Evolutionary conservation across 345 rosid genomes (phyloP), one percentile per base, ranked within the genome.

Genomic region (Iberis pinnata): DNA sequence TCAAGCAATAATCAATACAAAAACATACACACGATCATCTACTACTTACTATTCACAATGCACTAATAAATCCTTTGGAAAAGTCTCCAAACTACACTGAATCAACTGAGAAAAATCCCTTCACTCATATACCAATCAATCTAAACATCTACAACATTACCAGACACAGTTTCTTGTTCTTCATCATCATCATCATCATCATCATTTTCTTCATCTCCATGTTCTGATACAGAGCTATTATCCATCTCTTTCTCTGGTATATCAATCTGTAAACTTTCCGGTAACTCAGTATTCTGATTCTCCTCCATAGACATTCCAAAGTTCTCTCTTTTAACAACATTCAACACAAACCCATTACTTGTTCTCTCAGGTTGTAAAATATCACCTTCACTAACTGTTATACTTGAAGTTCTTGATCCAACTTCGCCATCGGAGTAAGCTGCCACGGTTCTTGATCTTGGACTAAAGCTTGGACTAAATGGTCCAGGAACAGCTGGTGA

Each of bases 301-400:
- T 58, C 88, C 43, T 58, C 88, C 0, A 6, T 44, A 17, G 84
- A 22, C 18, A 43, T 46, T 20, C 75, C 69, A 60, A 82, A 57
- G 54, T 75, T 75, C 60, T 74, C 92, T 70, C 77, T 82, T 79
- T 66, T 84, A 4, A 84, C 95, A 1, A 90, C 69, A 32, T 87
- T 84, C 37, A 90, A 63, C 61, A 90, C 76, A 49, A 90, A 72
- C 20, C 98, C 96, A 7, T 82, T 79, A 18, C 60, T 59, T 13
- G 73, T 71, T 67, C 86, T 80, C 63, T 90, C 95, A 11, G 93
- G 80, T 69, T 87, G 92, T 64, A 87, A 39, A 37, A 90, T 79
- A 75, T 87, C 93, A 19, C 98, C 96, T 78, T 84, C 96, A 8
- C 55, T 58, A 4, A 90, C 98, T 49, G 67, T 62, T 43, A 90